Evolutionary conservation across 2,329 filamentous ascomycete genomes (phyloP), one percentile per base, ranked within the genome.

Genomic region (Neonectria magnoliae): DNA sequence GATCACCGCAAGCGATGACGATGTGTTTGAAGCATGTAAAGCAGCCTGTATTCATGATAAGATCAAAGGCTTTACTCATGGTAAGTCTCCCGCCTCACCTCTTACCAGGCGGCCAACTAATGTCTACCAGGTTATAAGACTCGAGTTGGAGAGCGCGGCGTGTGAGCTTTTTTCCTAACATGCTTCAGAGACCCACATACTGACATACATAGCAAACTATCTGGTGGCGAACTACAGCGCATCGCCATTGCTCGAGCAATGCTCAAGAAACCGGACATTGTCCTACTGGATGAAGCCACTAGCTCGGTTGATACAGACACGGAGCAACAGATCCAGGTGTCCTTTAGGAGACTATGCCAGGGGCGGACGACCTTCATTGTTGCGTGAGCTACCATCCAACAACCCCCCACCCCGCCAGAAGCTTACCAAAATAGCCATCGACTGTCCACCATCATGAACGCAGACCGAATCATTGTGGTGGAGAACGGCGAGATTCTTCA

Each of bases 281-380:
- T 95, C 10, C 84, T 95, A 42, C 84, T 95, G 1, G 92, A 95
- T 68, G 92, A 94, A 77, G 90, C 92, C 1, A 94, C 93, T 4
- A 93, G 91, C 41, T 90, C 92, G 7, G 89, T 95, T 62, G 89
- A 93, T 65, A 90, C 90, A 0, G 87, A 90, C 36, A 91, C 88
- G 1, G 89, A 91, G 76, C 86, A 88, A 60, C 86, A 88, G 68
- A 91, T 91, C 50, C 89, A 91, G 70, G 81, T 85, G 33, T 89
- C 89, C 0, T 84, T 91, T 57, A 81, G 80, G 62, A 81, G 81
- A 54, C 81, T 91, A 8, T 89, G 87, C 66, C 80, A 85, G 63
- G 87, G 85, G 2, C 86, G 89, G 25, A 91, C 89, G 2, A 91
- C 88, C 0, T 90, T 91, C 67, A 87, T 91, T 27, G 87, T 91